Percentiles rank a stretch among this genome's conserved stretches.
Conservation (phyloP, 2,329 filamentous ascomycete species). For the Botrytis galanthina region DNA sequence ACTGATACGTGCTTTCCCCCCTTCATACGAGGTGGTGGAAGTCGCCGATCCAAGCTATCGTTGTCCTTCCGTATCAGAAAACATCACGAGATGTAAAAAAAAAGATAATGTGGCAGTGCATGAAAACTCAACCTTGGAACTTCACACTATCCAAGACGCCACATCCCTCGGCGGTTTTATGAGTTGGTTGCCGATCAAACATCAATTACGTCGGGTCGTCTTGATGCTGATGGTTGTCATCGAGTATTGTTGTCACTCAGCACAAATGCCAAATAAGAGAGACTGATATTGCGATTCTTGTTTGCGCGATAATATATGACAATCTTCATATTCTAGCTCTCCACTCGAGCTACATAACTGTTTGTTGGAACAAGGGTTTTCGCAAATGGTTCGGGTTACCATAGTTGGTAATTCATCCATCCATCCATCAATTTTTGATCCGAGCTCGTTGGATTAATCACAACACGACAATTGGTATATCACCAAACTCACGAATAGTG, state of each 20-base stretch:
- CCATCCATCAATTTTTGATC: neutral
- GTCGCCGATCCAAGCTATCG: constrained; percentile 12
- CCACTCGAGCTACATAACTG: too few species aligned
- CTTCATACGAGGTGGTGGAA: constrained; percentile 5
- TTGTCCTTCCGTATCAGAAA: constrained; percentile 4
- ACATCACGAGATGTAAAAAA: constrained; percentile 27
- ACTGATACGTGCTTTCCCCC: neutral
- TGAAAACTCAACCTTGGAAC: neutral
- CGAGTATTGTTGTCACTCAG: neutral
- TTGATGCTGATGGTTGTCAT: neutral
- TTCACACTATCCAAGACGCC: neutral
- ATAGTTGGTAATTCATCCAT: constrained; percentile 5
- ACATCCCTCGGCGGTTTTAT: neutral
- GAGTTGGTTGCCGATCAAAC: constrained; percentile 2
- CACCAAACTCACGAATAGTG: neutral
- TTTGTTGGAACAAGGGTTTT: neutral
- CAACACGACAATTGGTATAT: neutral
- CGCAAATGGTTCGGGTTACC: neutral
- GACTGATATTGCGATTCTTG: neutral
- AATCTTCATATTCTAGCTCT: neutral
- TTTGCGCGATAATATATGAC: neutral
- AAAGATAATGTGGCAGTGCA: constrained; percentile 24
- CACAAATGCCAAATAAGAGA: neutral
- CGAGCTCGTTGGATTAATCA: neutral
- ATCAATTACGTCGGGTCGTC: neutral